phyloP scores from a whole-genome alignment of 1,284 basidiomycete species.

The Leccinum subrobustum region DNA sequence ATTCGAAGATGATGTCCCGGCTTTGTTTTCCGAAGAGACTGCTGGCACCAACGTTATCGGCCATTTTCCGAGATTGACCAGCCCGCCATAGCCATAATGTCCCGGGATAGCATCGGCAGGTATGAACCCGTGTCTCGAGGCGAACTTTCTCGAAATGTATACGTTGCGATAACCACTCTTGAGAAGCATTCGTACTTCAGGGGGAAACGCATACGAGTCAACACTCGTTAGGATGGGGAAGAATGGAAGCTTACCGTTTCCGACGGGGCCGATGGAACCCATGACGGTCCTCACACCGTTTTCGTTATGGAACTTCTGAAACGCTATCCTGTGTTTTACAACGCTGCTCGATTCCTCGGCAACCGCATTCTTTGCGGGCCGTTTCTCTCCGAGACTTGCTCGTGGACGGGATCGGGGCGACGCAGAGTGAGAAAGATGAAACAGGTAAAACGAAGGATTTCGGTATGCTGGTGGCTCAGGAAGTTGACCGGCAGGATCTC shows the following conservation, averaged over 20 bases:
- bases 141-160: constrained; percentile 94
- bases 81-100: constrained; percentile 82
- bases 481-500: constrained; percentile 57
- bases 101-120: constrained; percentile 81
- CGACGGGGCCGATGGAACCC: constrained; percentile 88
- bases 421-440: constrained; percentile 32
- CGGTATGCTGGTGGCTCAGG: constrained; percentile 60
- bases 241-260: constrained; percentile 59
- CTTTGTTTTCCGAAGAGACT: constrained; percentile 28
- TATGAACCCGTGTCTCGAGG: constrained; percentile 86
- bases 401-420: constrained; percentile 24
- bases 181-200: constrained; percentile 84
- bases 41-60: constrained; percentile 59
- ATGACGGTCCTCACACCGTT: constrained; percentile 93
- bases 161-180: constrained; percentile 94
- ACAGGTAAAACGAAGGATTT: constrained; percentile 71
- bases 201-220: constrained; percentile 1
- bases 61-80: constrained; percentile 81
- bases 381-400: constrained; percentile 42
- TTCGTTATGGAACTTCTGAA: constrained; percentile 83
- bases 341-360: constrained; percentile 36
- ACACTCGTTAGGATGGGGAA: neutral
- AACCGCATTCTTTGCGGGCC: constrained; percentile 12
- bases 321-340: constrained; percentile 71
- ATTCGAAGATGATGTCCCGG: constrained; percentile 10